These are phyloP conservation scores for Saprolegnia diclina DNA, from an alignment of 352 stramenopile genomes.

Conservation along the genomic window DNA sequence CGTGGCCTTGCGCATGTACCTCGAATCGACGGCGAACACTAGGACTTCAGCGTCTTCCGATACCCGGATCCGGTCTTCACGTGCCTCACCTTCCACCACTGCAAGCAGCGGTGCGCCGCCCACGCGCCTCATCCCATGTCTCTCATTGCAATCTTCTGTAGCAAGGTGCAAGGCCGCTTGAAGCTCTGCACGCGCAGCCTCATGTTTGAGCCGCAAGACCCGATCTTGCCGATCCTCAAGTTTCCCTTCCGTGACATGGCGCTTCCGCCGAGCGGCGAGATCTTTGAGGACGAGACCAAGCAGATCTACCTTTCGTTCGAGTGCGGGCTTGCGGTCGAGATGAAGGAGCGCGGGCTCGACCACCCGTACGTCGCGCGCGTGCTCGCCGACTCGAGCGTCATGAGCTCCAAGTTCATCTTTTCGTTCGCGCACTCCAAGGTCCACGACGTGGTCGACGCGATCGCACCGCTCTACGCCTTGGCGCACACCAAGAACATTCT, in stretches of 20 bases:
- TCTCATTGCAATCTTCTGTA: slow-evolving; percentile 30
- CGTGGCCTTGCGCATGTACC: slow-evolving; percentile 10
- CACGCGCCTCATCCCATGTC: background rate
- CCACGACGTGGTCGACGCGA: slow-evolving; percentile 53
- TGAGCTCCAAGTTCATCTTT: slow-evolving; percentile 60
- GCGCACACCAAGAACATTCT: slow-evolving; percentile 42
- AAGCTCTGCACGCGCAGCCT: slow-evolving; percentile 86
- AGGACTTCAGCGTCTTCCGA: slow-evolving; percentile 64
- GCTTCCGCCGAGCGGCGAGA: slow-evolving; percentile 43
- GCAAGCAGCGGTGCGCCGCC: slow-evolving; percentile 15
- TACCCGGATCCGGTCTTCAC: slow-evolving; percentile 43
- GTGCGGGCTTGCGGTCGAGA: slow-evolving; percentile 53
- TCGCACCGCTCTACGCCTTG: slow-evolving; percentile 38
- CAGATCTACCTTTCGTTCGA: slow-evolving; percentile 60
- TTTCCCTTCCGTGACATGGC: slow-evolving; percentile 73
- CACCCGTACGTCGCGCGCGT: slow-evolving; percentile 42
- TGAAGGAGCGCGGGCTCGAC: slow-evolving; percentile 66
- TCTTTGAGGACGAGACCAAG: slow-evolving; percentile 42
- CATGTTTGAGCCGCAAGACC: slow-evolving; percentile 83
- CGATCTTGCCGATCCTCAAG: slow-evolving; percentile 60
- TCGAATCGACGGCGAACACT: background rate
- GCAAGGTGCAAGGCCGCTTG: slow-evolving; percentile 54
- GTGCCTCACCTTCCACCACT: slow-evolving; percentile 14
- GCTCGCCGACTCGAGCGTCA: slow-evolving; percentile 36
- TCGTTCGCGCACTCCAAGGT: slow-evolving; percentile 61